A percentile compares a stretch with the other conserved stretches of the same genome.
phyloP scores from a whole-genome alignment of 768 basidiomycete genomes.

The Lentinula sp. region DNA sequence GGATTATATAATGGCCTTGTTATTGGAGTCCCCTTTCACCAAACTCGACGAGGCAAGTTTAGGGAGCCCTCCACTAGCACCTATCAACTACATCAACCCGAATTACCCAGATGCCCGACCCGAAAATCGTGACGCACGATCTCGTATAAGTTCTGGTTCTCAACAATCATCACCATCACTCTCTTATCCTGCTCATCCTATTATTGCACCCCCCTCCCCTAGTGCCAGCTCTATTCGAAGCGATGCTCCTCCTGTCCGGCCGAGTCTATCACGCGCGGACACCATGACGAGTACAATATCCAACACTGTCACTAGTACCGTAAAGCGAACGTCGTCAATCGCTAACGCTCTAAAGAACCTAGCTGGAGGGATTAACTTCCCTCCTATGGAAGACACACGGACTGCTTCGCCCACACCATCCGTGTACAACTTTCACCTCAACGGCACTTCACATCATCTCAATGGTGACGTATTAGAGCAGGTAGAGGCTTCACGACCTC shows the following conservation, averaged over 20 bases:
- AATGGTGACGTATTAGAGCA: constrained; percentile 19
- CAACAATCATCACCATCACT: constrained; percentile 42
- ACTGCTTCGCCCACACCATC: constrained; percentile 22
- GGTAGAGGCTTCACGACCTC: constrained; percentile 55
- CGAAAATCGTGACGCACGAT: constrained; percentile 14
- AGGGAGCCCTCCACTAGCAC: constrained; percentile 38
- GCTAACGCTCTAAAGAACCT: constrained; percentile 69
- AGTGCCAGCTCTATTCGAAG: constrained; percentile 3
- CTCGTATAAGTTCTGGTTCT: constrained; percentile 43
- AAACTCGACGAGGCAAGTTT: constrained; percentile 66
- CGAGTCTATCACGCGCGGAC: constrained; percentile 50
- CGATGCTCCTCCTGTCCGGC: constrained; percentile 27
- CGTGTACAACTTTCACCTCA: neutral
- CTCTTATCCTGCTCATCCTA: neutral
- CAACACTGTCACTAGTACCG: constrained; percentile 57
- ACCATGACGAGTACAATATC: constrained; percentile 58
- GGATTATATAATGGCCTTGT: constrained; percentile 87
- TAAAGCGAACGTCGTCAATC: constrained; percentile 76
- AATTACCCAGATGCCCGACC: constrained; percentile 13
- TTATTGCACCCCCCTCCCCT: constrained; percentile 35
- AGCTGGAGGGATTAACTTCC: constrained; percentile 68
- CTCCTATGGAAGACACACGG: constrained; percentile 49
- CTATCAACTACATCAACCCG: constrained; percentile 27
- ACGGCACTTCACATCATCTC: constrained; percentile 12
- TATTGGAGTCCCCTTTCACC: constrained; percentile 85